Percentiles rank a stretch among this genome's conserved stretches.
These are phyloP conservation scores for Citrus mangshanensis DNA, from an alignment of 345 rosid species.

Conservation along the genomic window DNA sequence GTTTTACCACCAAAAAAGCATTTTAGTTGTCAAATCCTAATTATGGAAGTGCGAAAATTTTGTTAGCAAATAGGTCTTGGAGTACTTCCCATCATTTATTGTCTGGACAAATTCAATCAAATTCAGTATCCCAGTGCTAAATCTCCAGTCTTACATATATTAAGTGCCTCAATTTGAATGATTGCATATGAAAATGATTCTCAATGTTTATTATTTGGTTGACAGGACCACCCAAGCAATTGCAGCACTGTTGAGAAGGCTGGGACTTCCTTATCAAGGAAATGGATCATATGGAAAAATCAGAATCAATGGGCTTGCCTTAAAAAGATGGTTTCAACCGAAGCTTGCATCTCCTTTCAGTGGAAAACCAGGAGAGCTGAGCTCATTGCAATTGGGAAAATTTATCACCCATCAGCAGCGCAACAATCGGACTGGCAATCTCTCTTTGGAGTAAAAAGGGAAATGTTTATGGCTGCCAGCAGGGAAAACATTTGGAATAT, in stretches of 20 bases:
- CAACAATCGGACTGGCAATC: constrained; percentile 60
- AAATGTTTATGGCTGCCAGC: background rate
- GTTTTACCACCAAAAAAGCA: background rate
- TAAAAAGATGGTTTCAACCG: constrained; percentile 84
- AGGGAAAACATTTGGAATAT: background rate
- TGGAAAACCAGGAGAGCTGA: constrained; percentile 55
- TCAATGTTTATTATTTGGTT: constrained; percentile 15
- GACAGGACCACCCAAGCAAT: constrained; percentile 63
- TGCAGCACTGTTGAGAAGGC: constrained; percentile 69
- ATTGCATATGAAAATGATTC: background rate
- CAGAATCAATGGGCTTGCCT: constrained; percentile 67
- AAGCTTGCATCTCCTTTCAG: constrained; percentile 65
- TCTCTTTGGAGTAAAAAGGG: constrained; percentile 48
- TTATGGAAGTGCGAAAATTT: background rate
- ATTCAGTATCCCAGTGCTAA: background rate
- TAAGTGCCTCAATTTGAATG: background rate
- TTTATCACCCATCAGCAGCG: constrained; percentile 74
- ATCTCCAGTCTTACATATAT: background rate
- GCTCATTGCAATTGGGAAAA: constrained; percentile 57
- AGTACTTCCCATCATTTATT: background rate
- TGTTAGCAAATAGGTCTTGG: background rate
- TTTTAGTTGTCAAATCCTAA: background rate
- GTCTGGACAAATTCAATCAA: background rate
- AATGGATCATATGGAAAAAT: constrained; percentile 64
- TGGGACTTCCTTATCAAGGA: constrained; percentile 68